Evolutionary conservation across 257 asterid genomes (phyloP), one percentile per base, ranked within the genome.

Genomic region (Capsicum pubescens): DNA sequence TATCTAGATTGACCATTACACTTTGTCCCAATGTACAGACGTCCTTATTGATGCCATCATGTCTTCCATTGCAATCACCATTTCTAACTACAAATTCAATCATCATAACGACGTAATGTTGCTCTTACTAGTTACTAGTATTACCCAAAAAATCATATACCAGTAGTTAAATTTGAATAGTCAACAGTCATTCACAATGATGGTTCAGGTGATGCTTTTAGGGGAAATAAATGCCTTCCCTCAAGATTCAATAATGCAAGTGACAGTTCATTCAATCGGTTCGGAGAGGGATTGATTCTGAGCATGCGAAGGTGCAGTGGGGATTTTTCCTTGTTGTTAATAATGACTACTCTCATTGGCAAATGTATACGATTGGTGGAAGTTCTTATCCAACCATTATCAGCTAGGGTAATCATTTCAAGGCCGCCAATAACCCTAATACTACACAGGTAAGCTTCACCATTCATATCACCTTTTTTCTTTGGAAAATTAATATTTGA

Each of bases 401-500:
- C 84, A 90, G 93, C 90, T 93, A 92, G 89, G 95, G 95, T 12
- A 92, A 92, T 44, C 87, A 92, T 32, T 90, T 89, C 92, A 89
- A 82, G 86, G 92, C 93, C 71, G 80, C 92, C 8, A 39, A 89
- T 70, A 86, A 90, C 42, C 72, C 79, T 0, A 7, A 66, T 87
- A 86, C 89, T 35, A 92, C 89, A 64, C 87, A 92, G 92, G 94
- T 91, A 90, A 2, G 8, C n/a, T 48, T 72, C 80, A 44, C 54
- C n/a, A 46, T 11, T 46, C 17, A 26, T 21, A 64, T 64, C 5
- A 9, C 13, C 0, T 39, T 15, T n/a, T 15, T 56, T 14, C 39
- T 64, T 36, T 69, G 52, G 15, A 39, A 36, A 15, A 39, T 69
- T 16, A 26, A 39, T 0, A 66, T 32, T 17, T 44, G 57, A 71